phyloP scores from a whole-genome alignment of 371 early-diverging fungal species.

The Rhizopus stolonifer region DNA sequence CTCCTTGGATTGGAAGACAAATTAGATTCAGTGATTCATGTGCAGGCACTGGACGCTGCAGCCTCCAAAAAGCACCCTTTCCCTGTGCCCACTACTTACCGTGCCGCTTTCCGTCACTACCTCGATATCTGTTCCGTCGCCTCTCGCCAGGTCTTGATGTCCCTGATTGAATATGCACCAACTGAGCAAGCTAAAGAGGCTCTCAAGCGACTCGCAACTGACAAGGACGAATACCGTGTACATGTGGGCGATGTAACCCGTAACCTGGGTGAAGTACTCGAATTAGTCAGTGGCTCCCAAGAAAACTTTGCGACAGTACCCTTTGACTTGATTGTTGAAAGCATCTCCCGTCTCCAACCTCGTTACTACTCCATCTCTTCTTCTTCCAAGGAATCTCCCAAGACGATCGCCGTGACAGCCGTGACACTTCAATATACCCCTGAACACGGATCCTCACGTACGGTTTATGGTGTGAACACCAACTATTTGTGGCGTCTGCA shows the following conservation, averaged over 20 bases:
- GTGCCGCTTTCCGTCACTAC: slow-evolving; percentile 87
- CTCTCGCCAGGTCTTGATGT: slow-evolving; percentile 62
- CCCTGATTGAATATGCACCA: slow-evolving; percentile 62
- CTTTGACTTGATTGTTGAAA: slow-evolving; percentile 76
- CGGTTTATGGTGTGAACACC: slow-evolving; percentile 75
- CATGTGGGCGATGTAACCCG: slow-evolving; percentile 65
- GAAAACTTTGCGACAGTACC: slow-evolving; percentile 60
- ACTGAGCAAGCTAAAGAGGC: slow-evolving; percentile 53
- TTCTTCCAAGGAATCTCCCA: slow-evolving; percentile 73
- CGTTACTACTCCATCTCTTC: slow-evolving; percentile 97
- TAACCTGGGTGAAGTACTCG: slow-evolving; percentile 68
- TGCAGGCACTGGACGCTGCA: slow-evolving; percentile 64
- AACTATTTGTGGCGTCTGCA: slow-evolving; percentile 67
- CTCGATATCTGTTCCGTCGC: slow-evolving; percentile 80
- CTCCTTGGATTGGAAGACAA: slow-evolving; percentile 66
- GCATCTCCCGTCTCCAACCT: slow-evolving; percentile 80
- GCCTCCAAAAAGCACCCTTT: slow-evolving; percentile 79
- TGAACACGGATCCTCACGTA: slow-evolving; percentile 46
- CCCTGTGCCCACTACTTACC: slow-evolving; percentile 85
- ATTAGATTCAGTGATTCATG: slow-evolving; percentile 63
- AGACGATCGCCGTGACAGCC: slow-evolving; percentile 78
- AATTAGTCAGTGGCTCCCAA: slow-evolving; percentile 28
- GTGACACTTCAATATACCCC: slow-evolving; percentile 84
- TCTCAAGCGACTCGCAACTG: slow-evolving; percentile 60
- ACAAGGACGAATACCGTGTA: slow-evolving; percentile 71